Conservation (phyloP, 169 alveolate genomes). For the Cryptosporidium canis region DNA sequence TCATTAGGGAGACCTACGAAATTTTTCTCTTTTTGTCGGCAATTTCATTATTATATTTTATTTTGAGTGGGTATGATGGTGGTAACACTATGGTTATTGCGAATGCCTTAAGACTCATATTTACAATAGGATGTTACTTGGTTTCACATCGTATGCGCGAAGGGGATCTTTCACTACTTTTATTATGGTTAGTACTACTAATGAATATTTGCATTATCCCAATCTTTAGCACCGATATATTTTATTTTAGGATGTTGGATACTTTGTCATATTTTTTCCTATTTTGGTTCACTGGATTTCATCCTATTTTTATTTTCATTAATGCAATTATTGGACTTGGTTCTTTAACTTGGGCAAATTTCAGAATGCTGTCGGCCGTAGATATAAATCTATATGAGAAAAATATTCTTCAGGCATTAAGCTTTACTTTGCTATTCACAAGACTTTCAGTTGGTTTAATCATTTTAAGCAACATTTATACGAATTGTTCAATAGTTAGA, state of each 20-base stretch:
- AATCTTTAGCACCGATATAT: slow-evolving; percentile 17
- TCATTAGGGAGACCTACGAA: slow-evolving; percentile 58
- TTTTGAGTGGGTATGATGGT: slow-evolving; percentile 71
- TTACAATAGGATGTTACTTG: slow-evolving; percentile 69
- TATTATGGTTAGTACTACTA: slow-evolving; percentile 48
- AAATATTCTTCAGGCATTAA: slow-evolving; percentile 1
- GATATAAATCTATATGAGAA: slow-evolving; percentile 17
- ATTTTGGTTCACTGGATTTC: slow-evolving; percentile 72
- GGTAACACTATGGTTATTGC: slow-evolving; percentile 61
- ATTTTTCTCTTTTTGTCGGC: slow-evolving; percentile 51
- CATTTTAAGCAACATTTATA: slow-evolving; percentile 12
- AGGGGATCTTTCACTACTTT: slow-evolving; percentile 30
- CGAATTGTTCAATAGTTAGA: slow-evolving; percentile 57
- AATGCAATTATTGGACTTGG: slow-evolving; percentile 27
- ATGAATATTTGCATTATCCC: slow-evolving; percentile 64
- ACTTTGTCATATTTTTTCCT: slow-evolving; percentile 31
- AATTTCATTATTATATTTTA: slow-evolving; percentile 43
- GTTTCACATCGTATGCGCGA: slow-evolving; percentile 53
- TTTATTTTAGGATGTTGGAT: slow-evolving; percentile 50
- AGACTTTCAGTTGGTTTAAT: slow-evolving; percentile 63
- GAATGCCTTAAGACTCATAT: slow-evolving; percentile 46
- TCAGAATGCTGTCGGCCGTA: slow-evolving; percentile 2
- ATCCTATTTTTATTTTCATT: slow-evolving; percentile 38
- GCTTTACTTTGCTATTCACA: slow-evolving; percentile 29
- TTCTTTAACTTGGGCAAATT: slow-evolving; percentile 45